Percentiles rank a stretch among this genome's conserved stretches.
These are phyloP conservation scores for Lantana camara DNA, from an alignment of 257 asterid genomes.

Conservation along the genomic window DNA sequence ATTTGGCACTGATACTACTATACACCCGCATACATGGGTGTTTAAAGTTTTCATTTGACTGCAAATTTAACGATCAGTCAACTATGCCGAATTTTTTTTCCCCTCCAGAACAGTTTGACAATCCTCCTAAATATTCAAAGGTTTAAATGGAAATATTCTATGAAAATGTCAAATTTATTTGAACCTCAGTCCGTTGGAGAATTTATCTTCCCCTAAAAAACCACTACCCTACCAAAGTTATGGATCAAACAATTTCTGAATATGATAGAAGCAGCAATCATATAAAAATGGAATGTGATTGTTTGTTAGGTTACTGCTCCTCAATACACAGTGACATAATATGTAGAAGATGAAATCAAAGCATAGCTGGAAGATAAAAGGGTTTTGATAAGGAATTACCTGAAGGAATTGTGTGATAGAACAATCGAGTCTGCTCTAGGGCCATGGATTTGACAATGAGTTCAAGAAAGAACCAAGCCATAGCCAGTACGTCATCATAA, in stretches of 20 bases:
- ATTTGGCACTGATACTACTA: neutral
- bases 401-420: slow-evolving; percentile 80
- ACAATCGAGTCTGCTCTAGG: slow-evolving; percentile 91
- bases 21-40: slow-evolving; percentile 1
- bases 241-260: neutral
- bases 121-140: slow-evolving; percentile 3
- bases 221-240: neutral
- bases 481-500: slow-evolving; percentile 98
- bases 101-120: neutral
- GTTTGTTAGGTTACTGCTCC: slow-evolving; percentile 6
- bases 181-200: neutral
- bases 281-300: neutral
- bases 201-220: neutral
- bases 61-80: slow-evolving; percentile 12
- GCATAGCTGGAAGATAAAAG: slow-evolving; percentile 22
- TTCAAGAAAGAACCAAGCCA: slow-evolving; percentile 99
- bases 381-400: slow-evolving; percentile 50
- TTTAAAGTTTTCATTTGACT: slow-evolving; percentile 10
- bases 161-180: neutral
- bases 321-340: neutral
- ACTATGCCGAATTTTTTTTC: neutral
- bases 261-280: slow-evolving; percentile 15
- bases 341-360: slow-evolving; percentile 10
- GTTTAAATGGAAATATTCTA: neutral
- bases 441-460: slow-evolving; percentile 97